A percentile compares a stretch with the other conserved stretches of the same genome.
Evolutionary conservation across 1,139 yeast species (phyloP).

Genomic region (Scheffersomyces segobiensis): DNA sequence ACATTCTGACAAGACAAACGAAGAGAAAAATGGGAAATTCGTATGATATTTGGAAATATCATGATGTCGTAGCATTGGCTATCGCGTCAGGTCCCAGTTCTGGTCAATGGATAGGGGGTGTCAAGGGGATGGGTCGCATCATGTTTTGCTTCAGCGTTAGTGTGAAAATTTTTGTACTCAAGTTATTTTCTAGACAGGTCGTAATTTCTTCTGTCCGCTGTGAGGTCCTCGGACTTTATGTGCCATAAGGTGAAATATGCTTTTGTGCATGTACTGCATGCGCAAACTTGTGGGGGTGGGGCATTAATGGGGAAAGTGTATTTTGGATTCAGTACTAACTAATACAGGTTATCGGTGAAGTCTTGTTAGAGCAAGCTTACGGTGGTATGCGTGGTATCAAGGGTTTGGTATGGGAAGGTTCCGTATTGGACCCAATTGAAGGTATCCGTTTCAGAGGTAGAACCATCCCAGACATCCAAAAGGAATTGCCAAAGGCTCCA

Average conservation of each 20-base stretch:
- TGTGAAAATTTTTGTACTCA: neutral
- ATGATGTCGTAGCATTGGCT: neutral
- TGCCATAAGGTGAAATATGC: neutral
- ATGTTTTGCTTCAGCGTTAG: neutral
- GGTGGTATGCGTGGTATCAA: conserved; percentile 99
- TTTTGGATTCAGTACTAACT: conserved; percentile 4
- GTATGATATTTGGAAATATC: neutral
- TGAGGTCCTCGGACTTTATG: neutral
- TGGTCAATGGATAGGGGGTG: neutral
- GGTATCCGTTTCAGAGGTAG: conserved; percentile 98
- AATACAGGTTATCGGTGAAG: conserved; percentile 76
- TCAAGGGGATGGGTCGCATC: neutral
- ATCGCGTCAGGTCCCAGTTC: neutral
- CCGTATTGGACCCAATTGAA: conserved; percentile 96
- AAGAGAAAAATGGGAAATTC: neutral
- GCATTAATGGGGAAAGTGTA: neutral
- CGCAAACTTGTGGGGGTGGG: conserved; percentile 10
- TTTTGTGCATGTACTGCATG: conserved; percentile 3
- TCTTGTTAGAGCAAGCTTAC: conserved; percentile 91
- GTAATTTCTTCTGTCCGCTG: neutral
- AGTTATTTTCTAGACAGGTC: neutral
- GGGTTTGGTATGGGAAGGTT: conserved; percentile 99
- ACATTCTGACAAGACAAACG: neutral
- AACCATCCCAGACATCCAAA: conserved; percentile 94
- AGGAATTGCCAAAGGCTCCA: conserved; percentile 88